Conservation (phyloP, 1,284 basidiomycete species). For the Ganoderma lingzhi region DNA sequence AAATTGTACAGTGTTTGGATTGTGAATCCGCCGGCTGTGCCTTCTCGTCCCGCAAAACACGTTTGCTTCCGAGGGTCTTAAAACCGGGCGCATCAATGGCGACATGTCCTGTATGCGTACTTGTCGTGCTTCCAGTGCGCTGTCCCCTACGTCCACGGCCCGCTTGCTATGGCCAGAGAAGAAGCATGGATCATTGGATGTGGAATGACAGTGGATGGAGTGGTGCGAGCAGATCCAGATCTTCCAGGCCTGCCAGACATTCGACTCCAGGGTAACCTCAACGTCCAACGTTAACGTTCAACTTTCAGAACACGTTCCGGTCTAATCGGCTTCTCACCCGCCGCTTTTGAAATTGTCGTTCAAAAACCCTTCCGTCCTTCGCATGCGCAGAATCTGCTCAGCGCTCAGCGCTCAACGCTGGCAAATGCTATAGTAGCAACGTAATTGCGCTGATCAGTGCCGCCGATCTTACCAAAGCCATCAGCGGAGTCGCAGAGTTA, state of each 20-base stretch:
- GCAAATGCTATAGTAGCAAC: neutral
- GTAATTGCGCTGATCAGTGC: neutral
- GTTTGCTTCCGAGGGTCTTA: neutral
- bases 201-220: too few relatives aligned
- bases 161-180: neutral
- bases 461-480: too few relatives aligned
- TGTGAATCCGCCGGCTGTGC: neutral
- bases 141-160: neutral
- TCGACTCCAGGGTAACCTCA: neutral
- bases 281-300: too few relatives aligned
- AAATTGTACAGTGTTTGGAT: neutral
- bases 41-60: neutral
- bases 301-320: neutral
- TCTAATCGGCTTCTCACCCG: neutral
- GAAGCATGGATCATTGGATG: too few relatives aligned
- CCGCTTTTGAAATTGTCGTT: neutral
- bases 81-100: neutral
- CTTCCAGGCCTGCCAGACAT: too few relatives aligned
- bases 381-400: neutral
- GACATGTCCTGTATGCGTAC: neutral
- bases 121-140: neutral
- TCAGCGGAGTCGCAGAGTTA: too few relatives aligned
- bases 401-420: neutral
- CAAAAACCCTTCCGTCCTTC: neutral
- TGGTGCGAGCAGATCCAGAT: too few relatives aligned